Conservation (phyloP, 139 green algal genomes). For the Astrephomene gubernaculifera region DNA sequence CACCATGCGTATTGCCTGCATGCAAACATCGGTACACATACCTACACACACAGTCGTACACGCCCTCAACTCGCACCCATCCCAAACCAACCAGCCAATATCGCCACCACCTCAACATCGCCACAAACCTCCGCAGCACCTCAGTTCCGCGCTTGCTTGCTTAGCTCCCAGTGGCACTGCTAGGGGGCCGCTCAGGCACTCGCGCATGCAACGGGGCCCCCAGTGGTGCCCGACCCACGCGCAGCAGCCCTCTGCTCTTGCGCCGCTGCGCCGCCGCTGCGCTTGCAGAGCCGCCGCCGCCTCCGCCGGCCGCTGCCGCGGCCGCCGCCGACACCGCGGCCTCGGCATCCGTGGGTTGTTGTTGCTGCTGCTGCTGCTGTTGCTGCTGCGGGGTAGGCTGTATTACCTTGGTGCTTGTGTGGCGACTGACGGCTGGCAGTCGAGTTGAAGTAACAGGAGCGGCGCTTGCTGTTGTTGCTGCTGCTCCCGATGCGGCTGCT, state of each 20-base stretch:
- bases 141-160: too few relatives aligned
- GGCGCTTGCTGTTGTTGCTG: not conserved
- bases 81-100: too few relatives aligned
- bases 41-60: too few relatives aligned
- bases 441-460: not conserved
- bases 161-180: too few relatives aligned
- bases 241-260: not conserved
- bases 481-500: not conserved
- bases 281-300: too few relatives aligned
- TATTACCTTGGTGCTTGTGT: not conserved
- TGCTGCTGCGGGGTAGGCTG: not conserved
- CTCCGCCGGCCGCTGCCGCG: not conserved
- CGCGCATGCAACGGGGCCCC: not conserved
- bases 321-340: not conserved
- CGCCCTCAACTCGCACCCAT: too few relatives aligned
- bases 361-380: not conserved
- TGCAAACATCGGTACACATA: too few relatives aligned
- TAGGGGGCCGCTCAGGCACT: not conserved
- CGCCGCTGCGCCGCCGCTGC: not conserved
- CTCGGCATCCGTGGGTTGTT: not conserved
- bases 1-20: too few relatives aligned
- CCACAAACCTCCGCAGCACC: too few relatives aligned
- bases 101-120: too few relatives aligned
- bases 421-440: not conserved
- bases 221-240: slow-evolving; percentile 1